phyloP scores from a whole-genome alignment of 768 basidiomycete species.

The Kwoniella pini region DNA sequence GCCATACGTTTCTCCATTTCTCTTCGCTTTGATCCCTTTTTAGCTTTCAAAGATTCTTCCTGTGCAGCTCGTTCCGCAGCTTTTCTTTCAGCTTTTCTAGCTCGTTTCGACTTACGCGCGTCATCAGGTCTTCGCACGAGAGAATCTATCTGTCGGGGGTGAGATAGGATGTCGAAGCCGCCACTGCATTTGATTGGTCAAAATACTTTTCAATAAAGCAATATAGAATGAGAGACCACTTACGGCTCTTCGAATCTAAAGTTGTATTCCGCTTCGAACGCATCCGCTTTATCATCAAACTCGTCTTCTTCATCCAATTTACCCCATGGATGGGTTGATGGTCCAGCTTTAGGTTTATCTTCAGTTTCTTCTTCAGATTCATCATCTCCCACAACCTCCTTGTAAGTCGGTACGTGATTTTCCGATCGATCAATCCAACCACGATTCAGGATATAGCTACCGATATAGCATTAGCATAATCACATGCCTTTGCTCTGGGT shows the following conservation, averaged over 20 bases:
- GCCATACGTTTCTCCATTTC: conserved; percentile 70
- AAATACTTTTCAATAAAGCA: background rate
- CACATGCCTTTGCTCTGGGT: conserved; percentile 1
- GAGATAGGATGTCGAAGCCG: conserved; percentile 66
- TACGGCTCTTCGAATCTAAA: conserved; percentile 96
- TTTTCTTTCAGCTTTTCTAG: conserved; percentile 72
- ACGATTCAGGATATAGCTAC: conserved; percentile 91
- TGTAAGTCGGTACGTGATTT: conserved; percentile 77
- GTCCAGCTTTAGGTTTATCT: conserved; percentile 40
- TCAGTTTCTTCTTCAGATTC: conserved; percentile 31
- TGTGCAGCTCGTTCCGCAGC: conserved; percentile 45
- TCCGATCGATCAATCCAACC: conserved; percentile 89
- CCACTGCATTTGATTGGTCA: conserved; percentile 58
- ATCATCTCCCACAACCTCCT: conserved; percentile 64
- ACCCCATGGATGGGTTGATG: conserved; percentile 51
- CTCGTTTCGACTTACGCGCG: conserved; percentile 79
- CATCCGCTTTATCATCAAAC: conserved; percentile 87
- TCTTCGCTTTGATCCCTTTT: conserved; percentile 67
- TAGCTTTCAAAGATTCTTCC: conserved; percentile 71
- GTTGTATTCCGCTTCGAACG: conserved; percentile 95
- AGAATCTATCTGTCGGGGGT: conserved; percentile 66
- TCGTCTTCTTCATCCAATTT: conserved; percentile 60
- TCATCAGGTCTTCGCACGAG: conserved; percentile 65
- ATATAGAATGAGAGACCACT: conserved; percentile 53
- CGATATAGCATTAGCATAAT: background rate